Conservation (phyloP, 192 early-diverging fungal species). For the Entomortierella lignicola region DNA sequence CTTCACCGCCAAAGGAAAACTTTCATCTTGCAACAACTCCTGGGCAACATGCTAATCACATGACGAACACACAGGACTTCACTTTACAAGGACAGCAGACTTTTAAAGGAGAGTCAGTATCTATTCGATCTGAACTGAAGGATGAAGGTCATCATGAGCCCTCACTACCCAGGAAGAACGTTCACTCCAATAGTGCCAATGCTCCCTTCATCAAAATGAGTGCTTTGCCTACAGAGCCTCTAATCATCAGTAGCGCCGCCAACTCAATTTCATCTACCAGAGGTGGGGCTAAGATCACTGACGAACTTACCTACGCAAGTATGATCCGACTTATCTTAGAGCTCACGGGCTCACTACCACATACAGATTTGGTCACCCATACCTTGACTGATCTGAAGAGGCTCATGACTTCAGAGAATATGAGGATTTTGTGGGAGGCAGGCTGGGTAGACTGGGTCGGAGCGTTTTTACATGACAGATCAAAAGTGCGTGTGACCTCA, state of each 20-base stretch:
- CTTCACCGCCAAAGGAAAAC: conserved; percentile 3
- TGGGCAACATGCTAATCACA: background rate
- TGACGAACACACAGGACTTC: background rate
- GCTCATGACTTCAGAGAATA: conserved; percentile 53
- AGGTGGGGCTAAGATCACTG: conserved; percentile 43
- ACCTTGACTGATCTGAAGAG: conserved; percentile 54
- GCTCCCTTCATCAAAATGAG: conserved; percentile 41
- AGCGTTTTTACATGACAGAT: conserved; percentile 39
- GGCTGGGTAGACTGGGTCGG: conserved; percentile 55
- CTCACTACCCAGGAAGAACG: conserved; percentile 14
- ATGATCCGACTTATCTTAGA: conserved; percentile 51
- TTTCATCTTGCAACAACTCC: background rate
- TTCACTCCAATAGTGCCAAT: conserved; percentile 12
- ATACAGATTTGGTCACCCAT: conserved; percentile 55
- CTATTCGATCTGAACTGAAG: background rate
- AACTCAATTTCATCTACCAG: conserved; percentile 7
- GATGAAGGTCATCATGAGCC: background rate
- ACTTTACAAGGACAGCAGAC: background rate
- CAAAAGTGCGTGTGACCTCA: conserved; percentile 38
- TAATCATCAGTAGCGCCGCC: conserved; percentile 15
- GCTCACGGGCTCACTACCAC: conserved; percentile 33
- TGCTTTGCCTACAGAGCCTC: conserved; percentile 21
- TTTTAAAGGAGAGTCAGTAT: background rate
- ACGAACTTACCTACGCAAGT: conserved; percentile 55
- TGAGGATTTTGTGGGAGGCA: conserved; percentile 55